These are phyloP conservation scores for Blastobotrys proliferans DNA, from an alignment of 1,139 yeast genomes.

Conservation along the genomic window DNA sequence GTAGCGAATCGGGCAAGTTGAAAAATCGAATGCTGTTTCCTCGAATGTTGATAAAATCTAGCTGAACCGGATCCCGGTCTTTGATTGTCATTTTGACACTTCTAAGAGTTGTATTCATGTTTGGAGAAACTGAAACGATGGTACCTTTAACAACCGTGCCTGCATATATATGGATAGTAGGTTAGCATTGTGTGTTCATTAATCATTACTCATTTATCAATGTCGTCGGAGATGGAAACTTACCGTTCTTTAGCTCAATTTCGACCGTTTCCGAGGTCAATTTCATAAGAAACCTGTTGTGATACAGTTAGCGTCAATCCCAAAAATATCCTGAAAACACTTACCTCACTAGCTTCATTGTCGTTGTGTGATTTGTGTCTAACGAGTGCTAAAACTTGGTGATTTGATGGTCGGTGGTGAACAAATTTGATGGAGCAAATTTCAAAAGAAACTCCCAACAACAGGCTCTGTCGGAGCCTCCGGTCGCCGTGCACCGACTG, in stretches of 20 bases:
- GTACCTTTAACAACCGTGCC: conserved; percentile 62
- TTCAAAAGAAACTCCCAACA: no score
- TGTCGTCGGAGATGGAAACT: conserved; percentile 15
- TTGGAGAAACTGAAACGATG: conserved; percentile 77
- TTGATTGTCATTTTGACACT: conserved; percentile 74
- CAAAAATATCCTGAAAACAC: conserved; percentile 15
- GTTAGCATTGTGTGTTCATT: background rate
- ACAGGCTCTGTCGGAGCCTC: no score
- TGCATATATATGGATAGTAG: conserved; percentile 13
- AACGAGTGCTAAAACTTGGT: no score
- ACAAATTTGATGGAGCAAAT: no score
- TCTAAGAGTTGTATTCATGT: conserved; percentile 85
- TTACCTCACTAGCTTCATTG: conserved; percentile 53
- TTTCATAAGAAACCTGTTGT: conserved; percentile 72
- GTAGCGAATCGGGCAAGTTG: conserved; percentile 81
- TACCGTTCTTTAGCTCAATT: conserved; percentile 87
- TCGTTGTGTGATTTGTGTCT: conserved; percentile 25
- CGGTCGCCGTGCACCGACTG: no score
- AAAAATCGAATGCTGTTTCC: conserved; percentile 89
- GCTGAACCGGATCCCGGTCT: conserved; percentile 65
- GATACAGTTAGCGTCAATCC: background rate
- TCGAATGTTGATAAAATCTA: conserved; percentile 80
- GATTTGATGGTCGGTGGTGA: no score
- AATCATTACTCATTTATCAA: no score
- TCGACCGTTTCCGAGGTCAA: conserved; percentile 83